Evolutionary conservation across 2,329 filamentous ascomycete genomes (phyloP), one percentile per base, ranked within the genome.

Genomic region (Remersonia thermophila): DNA sequence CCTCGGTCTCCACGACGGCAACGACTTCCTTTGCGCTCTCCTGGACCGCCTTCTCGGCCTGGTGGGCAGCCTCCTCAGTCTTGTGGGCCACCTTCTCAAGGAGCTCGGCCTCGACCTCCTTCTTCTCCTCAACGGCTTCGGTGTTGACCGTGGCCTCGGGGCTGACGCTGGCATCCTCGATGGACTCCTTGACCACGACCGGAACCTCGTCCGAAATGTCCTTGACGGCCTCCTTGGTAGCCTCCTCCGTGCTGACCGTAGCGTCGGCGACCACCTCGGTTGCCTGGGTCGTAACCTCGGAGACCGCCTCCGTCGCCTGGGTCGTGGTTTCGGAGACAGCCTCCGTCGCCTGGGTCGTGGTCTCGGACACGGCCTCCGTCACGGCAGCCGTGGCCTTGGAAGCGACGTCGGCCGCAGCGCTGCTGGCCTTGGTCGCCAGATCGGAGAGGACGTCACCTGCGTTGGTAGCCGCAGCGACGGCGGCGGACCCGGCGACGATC

Each of bases 81-180:
- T 28, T 28, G 27, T 58, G 53, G 55, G 69, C 65, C 42, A 77
- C 67, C 55, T 81, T 72, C 45, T 73, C 67, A 32, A 86, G 63
- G 7, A 93, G 66, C 60, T 93, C 80, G 17, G 72, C 58, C 62
- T 93, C 84, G 4, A 86, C 67, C 8, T 65, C 68, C 55, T 73
- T 74, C 71, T 91, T 91, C 49, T 87, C 82, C 43, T 71, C 61
- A 6, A 91, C 81, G 13, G 77, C 80, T 37, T 68, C 67, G 2
- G 73, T 63, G 56, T 77, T 80, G 37, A 71, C 70, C 26, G 80
- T 73, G 25, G 83, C 83, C 59, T 91, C 84, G 7, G 83, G 79
- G 42, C 63, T 66, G 50, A 67, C 56, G 37, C 73, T 70, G 4
- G 47, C 35, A 15, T 44, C 40, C 33, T 40, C 33, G 27, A 48